These are phyloP conservation scores for Dispira simplex DNA, from an alignment of 192 early-diverging fungal species.

Conservation along the genomic window DNA sequence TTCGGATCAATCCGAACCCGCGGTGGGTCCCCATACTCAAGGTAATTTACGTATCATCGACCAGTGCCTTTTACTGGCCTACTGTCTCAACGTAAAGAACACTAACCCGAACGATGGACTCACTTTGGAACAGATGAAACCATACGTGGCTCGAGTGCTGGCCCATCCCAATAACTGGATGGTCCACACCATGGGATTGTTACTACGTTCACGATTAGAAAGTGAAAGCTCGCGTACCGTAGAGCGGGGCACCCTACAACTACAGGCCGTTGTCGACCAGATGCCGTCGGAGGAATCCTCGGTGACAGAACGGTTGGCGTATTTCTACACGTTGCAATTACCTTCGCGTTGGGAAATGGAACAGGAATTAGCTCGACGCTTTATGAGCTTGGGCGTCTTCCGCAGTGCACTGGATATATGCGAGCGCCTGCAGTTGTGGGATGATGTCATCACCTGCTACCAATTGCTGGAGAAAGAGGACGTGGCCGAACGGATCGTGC, in stretches of 20 bases:
- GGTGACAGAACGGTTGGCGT: constrained; percentile 56
- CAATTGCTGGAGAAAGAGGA: constrained; percentile 71
- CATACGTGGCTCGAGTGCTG: constrained; percentile 80
- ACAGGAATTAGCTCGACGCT: constrained; percentile 73
- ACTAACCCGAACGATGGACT: constrained; percentile 86
- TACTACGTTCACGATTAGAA: constrained; percentile 86
- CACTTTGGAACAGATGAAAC: constrained; percentile 91
- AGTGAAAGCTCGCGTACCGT: constrained; percentile 69
- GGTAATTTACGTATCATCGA: constrained; percentile 66
- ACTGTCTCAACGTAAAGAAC: constrained; percentile 88
- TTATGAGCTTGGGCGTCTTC: constrained; percentile 70
- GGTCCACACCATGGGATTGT: constrained; percentile 88
- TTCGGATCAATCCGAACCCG: constrained; percentile 24
- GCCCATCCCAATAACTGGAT: constrained; percentile 96
- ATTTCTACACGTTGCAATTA: constrained; percentile 60
- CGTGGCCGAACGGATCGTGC: constrained; percentile 72
- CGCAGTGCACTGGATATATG: constrained; percentile 90
- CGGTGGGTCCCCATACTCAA: constrained; percentile 28
- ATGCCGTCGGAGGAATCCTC: constrained; percentile 23
- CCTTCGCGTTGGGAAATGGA: constrained; percentile 97
- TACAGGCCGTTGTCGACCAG: constrained; percentile 97
- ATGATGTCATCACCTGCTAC: constrained; percentile 79
- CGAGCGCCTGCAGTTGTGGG: constrained; percentile 91
- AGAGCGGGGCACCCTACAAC: constrained; percentile 76
- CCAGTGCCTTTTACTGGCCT: constrained; percentile 79